Percentiles rank a stretch among this genome's conserved stretches.
Evolutionary conservation across 306 rosid genomes (phyloP).

Genomic region (Inga oerstediana): DNA sequence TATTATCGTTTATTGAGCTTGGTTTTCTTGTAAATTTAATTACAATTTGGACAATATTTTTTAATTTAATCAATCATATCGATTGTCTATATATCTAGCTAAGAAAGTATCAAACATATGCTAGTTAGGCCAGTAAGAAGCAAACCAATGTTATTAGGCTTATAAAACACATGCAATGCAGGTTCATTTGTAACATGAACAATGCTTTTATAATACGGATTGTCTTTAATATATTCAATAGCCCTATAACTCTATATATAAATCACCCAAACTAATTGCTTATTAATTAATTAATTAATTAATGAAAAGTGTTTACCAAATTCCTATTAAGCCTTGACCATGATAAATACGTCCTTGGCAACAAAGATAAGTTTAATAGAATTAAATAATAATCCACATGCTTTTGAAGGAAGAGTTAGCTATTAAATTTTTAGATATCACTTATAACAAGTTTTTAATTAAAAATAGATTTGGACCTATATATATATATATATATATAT

Average conservation of each 20-base stretch:
- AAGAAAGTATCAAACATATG: not conserved
- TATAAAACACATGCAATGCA: conserved; percentile 12
- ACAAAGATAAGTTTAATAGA: not conserved
- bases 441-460: not conserved
- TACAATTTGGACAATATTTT: not conserved
- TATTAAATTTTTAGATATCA: not conserved
- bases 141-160: conserved; percentile 13
- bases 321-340: not conserved
- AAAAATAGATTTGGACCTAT: no score
- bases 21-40: not conserved
- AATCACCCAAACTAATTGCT: not conserved
- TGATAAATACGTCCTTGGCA: not conserved
- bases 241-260: not conserved
- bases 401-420: not conserved
- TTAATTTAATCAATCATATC: not conserved
- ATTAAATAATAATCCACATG: not conserved
- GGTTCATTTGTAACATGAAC: not conserved
- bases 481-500: no score
- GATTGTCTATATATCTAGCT: not conserved
- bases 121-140: not conserved
- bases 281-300: not conserved
- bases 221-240: not conserved
- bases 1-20: not conserved
- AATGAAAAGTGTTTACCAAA: not conserved
- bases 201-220: not conserved